phyloP scores from a whole-genome alignment of 1,139 yeast genomes.

The Saccharomyces hybrid region DNA sequence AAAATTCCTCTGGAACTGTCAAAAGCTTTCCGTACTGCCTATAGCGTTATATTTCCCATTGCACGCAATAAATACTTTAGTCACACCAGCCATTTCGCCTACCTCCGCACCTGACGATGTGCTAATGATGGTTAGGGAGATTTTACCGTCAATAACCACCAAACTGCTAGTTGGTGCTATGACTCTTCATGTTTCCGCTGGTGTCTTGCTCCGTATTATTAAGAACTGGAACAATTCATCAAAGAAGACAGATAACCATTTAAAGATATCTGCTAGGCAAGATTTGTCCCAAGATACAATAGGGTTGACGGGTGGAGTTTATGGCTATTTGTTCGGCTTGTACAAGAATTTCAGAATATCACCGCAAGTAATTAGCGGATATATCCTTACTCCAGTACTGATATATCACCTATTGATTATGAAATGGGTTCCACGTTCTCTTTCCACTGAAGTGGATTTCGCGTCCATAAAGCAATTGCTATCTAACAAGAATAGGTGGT shows the following conservation, averaged over 20 bases:
- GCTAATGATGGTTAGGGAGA: conserved; percentile 21
- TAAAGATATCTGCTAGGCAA: conserved; percentile 2
- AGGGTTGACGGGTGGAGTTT: conserved; percentile 23
- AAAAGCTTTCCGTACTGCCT: conserved; percentile 22
- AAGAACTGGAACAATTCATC: conserved; percentile 6
- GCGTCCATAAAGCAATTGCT: conserved; percentile 21
- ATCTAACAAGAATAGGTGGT: conserved; percentile 12
- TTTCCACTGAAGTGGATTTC: conserved; percentile 13
- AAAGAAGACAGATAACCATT: background rate
- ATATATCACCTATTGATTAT: conserved; percentile 20
- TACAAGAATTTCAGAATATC: conserved; percentile 13
- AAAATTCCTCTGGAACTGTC: conserved; percentile 4
- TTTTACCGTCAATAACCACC: conserved; percentile 17
- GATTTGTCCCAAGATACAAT: conserved; percentile 14
- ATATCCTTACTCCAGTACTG: conserved; percentile 17
- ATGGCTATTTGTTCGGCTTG: conserved; percentile 22
- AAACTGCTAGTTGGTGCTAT: conserved; percentile 13
- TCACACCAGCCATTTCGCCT: conserved; percentile 20
- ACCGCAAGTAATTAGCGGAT: conserved; percentile 23
- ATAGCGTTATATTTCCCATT: conserved; percentile 20
- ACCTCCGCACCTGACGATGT: conserved; percentile 21
- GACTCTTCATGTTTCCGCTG: conserved; percentile 15
- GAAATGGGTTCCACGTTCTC: conserved; percentile 16
- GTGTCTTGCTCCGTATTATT: conserved; percentile 15
- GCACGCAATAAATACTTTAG: conserved; percentile 22